Base-by-base conservation (phyloP, 176 grass and related monocot genomes). In the Poa annua region DNA sequence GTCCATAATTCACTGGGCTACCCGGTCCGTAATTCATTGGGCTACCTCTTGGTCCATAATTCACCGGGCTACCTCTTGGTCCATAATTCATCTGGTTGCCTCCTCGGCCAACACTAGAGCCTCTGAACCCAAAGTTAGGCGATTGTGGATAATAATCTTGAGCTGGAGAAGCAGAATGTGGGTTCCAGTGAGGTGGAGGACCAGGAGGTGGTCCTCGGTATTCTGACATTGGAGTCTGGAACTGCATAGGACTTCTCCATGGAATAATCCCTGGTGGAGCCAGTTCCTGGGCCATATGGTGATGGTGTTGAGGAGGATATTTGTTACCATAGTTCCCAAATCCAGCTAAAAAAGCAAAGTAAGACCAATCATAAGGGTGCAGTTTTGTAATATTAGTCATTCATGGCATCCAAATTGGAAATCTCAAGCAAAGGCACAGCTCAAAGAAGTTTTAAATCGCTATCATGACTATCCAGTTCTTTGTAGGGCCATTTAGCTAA, bases 211-310 rank as follows among this genome's bases (percentile, higher is more conserved):
- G 35, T 74, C 74, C 84, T 83, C 53, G n/a, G 65, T 83, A 82
- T 90, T 75, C 88, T 83, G 74, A 52, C 75, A 79, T 83, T 20
- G 80, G 84, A 86, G 76, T 71, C 67, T 83, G 80, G 74, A 75
- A 86, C 32, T 74, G 84, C 66, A 74, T 68, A 74, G 84, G 79
- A 67, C 36, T 48, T 82, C 10, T 81, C 84, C 84, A 83, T 79
- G 79, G 74, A 59, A 57, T 83, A 50, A 39, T 66, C 79, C 57
- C 39, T 19, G 55, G 74, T 83, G 66, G 48, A 83, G 55, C 74
- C 3, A 10, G 41, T 56, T 51, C 45, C 38, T 39, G 29, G 54
- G 50, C 59, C 68, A 75, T 60, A 57, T 66, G 79, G n/a, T 90
- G 88, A 78, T 78, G 78, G 6, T 86, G 44, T 36, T 71, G 78